Conservation (phyloP, 2,329 filamentous ascomycete genomes). For the Xylariaceae sp. region DNA sequence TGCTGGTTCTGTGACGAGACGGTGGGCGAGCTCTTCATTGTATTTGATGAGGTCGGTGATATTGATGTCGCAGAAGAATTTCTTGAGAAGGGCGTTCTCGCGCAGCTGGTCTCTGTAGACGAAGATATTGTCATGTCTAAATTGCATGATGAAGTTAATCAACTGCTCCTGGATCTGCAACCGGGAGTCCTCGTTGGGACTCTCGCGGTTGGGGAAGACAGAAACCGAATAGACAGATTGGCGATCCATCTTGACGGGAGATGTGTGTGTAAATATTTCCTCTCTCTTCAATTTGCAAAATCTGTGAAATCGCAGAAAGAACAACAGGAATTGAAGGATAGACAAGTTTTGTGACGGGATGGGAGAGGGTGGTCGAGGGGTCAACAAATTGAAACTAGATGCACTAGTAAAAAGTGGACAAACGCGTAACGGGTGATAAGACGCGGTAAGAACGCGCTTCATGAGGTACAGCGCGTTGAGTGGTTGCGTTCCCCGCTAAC, state of each 20-base stretch:
- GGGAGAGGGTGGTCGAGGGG: neutral
- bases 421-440: slow-evolving; percentile 13
- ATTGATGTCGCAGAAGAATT: slow-evolving; percentile 94
- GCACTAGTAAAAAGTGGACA: slow-evolving; percentile 9
- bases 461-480: slow-evolving; percentile 15
- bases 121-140: slow-evolving; percentile 89
- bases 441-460: slow-evolving; percentile 18
- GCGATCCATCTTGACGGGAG: slow-evolving; percentile 64
- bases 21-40: slow-evolving; percentile 90
- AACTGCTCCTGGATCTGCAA: slow-evolving; percentile 73
- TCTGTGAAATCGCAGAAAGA: too few species aligned
- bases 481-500: slow-evolving; percentile 16
- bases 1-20: slow-evolving; percentile 80
- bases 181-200: slow-evolving; percentile 64
- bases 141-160: slow-evolving; percentile 88
- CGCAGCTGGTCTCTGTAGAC: slow-evolving; percentile 96
- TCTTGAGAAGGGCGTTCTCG: slow-evolving; percentile 90
- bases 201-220: slow-evolving; percentile 67
- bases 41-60: slow-evolving; percentile 94
- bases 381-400: slow-evolving; percentile 5
- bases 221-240: slow-evolving; percentile 83
- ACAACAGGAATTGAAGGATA: too few species aligned
- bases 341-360: neutral
- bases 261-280: neutral
- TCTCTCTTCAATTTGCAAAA: too few species aligned